These are phyloP conservation scores for Scedosporium apiospermum DNA, from an alignment of 2,329 filamentous ascomycete genomes.

Conservation along the genomic window DNA sequence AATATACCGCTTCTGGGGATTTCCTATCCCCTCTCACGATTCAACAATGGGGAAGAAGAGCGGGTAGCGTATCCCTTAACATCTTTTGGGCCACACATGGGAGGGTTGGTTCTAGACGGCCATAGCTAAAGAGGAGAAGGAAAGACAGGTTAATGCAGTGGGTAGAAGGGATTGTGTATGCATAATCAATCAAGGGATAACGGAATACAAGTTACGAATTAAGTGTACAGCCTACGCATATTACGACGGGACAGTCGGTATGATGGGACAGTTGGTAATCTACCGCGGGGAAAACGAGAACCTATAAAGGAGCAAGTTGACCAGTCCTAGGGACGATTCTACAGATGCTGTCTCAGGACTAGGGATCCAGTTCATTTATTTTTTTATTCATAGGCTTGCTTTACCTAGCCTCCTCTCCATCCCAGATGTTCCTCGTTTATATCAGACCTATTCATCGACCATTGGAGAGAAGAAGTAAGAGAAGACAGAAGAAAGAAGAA, in stretches of 20 bases:
- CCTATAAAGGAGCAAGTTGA: too few relatives aligned
- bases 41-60: neutral
- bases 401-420: neutral
- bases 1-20: neutral
- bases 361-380: neutral
- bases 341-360: too few relatives aligned
- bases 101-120: neutral
- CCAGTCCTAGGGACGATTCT: too few relatives aligned
- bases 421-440: neutral
- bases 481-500: neutral
- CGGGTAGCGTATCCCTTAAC: neutral
- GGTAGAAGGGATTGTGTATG: neutral
- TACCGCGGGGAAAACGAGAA: too few relatives aligned
- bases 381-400: neutral
- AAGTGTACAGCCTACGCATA: slow-evolving; percentile 10
- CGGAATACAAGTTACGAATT: slow-evolving; percentile 9
- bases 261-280: too few relatives aligned
- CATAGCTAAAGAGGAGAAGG: neutral
- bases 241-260: neutral
- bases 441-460: neutral
- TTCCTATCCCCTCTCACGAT: neutral
- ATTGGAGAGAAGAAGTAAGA: neutral
- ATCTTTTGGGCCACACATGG: neutral
- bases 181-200: slow-evolving; percentile 8
- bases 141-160: neutral